Conservation (phyloP, 345 rosid species). For the Citrus medica region DNA sequence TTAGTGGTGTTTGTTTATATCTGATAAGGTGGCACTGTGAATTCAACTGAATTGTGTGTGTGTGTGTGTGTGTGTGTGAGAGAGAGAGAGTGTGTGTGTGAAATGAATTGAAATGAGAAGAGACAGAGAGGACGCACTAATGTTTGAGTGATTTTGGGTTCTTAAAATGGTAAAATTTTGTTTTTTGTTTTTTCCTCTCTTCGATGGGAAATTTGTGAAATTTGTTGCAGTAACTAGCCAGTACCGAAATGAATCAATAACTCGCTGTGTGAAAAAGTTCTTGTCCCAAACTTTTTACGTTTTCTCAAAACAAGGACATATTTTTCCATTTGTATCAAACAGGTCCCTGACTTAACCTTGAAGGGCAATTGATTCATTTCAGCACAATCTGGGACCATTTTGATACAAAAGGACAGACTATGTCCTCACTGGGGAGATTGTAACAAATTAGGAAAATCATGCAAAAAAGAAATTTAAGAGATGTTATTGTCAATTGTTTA, state of each 20-base stretch:
- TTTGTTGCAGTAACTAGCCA: not conserved
- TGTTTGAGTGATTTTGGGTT: not conserved
- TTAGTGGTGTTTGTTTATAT: not conserved
- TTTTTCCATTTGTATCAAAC: not conserved
- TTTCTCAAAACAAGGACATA: not conserved
- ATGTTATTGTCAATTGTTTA: too few species aligned
- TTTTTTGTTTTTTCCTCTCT: not conserved
- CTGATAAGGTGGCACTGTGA: slow-evolving; percentile 6
- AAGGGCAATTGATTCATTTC: too few species aligned
- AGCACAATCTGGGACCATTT: too few species aligned
- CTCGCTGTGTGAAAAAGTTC: not conserved
- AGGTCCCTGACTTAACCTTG: not conserved
- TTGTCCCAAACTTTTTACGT: not conserved
- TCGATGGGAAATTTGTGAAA: not conserved
- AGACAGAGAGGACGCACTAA: not conserved
- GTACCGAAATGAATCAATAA: too few species aligned
- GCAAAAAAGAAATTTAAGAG: not conserved
- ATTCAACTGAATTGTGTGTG: not conserved
- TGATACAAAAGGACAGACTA: too few species aligned
- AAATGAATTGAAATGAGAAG: not conserved
- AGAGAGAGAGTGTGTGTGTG: not conserved
- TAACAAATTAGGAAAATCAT: not conserved
- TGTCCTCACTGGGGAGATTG: not conserved
- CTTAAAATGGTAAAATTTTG: not conserved
- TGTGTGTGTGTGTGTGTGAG: too few species aligned